Percentiles rank a stretch among this genome's conserved stretches.
These are phyloP conservation scores for Diospyros kaki DNA, from an alignment of 148 eudicot genomes.

Conservation along the genomic window DNA sequence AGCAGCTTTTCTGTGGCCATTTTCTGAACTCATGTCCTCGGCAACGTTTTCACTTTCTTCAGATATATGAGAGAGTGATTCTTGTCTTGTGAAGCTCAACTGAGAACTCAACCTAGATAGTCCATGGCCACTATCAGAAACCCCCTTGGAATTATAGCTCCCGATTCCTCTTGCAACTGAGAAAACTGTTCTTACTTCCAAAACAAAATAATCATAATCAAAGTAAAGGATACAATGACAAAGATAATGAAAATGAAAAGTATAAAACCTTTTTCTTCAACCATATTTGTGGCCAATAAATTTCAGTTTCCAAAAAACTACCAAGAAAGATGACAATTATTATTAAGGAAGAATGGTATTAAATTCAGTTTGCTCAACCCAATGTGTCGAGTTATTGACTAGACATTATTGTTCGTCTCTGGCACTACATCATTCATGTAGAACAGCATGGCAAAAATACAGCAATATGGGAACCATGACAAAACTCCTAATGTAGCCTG, in stretches of 20 bases:
- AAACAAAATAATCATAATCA: neutral
- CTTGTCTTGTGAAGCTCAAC: slow-evolving; percentile 56
- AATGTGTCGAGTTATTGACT: too few relatives aligned
- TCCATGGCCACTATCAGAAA: slow-evolving; percentile 19
- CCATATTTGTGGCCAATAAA: neutral
- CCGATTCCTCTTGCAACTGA: slow-evolving; percentile 39
- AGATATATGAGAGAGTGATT: slow-evolving; percentile 48
- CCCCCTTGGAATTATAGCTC: slow-evolving; percentile 29
- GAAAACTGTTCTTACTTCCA: slow-evolving; percentile 29
- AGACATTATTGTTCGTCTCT: neutral
- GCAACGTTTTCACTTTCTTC: slow-evolving; percentile 39
- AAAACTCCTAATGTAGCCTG: too few relatives aligned
- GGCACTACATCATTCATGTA: too few relatives aligned
- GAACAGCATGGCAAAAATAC: too few relatives aligned
- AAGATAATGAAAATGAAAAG: neutral
- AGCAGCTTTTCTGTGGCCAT: slow-evolving; percentile 28
- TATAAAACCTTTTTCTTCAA: neutral
- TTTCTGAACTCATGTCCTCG: slow-evolving; percentile 11
- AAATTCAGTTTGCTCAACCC: neutral
- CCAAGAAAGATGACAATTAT: neutral
- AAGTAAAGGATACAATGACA: too few relatives aligned
- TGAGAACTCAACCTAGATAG: slow-evolving; percentile 56
- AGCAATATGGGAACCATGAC: too few relatives aligned
- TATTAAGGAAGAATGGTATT: neutral
- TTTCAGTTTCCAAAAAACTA: neutral